Percentiles rank a stretch among this genome's conserved stretches.
Evolutionary conservation across 75 land plant genomes (phyloP).

Genomic region (Pinus taeda): DNA sequence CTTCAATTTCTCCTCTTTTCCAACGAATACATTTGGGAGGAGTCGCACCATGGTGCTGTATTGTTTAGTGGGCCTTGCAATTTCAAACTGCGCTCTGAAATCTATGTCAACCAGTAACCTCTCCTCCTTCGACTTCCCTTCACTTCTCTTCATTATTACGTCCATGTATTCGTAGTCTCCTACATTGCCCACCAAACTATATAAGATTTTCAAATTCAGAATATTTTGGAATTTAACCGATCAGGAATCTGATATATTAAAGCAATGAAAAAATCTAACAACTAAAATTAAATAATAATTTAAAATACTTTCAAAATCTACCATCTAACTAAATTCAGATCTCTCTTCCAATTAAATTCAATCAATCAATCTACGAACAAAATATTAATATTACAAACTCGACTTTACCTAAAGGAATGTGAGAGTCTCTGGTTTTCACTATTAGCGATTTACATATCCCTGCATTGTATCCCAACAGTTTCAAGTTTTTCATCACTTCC

Average conservation of each 20-base stretch:
- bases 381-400: too few species aligned
- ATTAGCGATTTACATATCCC: conserved; percentile 28
- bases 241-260: too few species aligned
- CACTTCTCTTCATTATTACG: conserved; percentile 1
- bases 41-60: conserved; percentile 8
- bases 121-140: neutral
- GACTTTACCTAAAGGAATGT: conserved; percentile 7
- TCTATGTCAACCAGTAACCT: conserved; percentile 19
- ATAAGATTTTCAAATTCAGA: too few species aligned
- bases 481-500: conserved; percentile 14
- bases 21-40: conserved; percentile 18
- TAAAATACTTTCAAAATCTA: too few species aligned
- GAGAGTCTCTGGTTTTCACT: conserved; percentile 9
- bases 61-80: conserved; percentile 17
- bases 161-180: conserved; percentile 26
- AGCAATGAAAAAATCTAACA: too few species aligned
- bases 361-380: too few species aligned
- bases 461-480: conserved; percentile 24
- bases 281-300: too few species aligned
- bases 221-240: too few species aligned
- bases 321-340: too few species aligned
- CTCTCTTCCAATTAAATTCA: too few species aligned
- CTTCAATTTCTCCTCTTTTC: conserved; percentile 9
- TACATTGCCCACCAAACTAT: conserved; percentile 7
- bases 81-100: conserved; percentile 20